Conservation (phyloP, 2,329 filamentous ascomycete genomes). For the Pestalotiopsis sp. region DNA sequence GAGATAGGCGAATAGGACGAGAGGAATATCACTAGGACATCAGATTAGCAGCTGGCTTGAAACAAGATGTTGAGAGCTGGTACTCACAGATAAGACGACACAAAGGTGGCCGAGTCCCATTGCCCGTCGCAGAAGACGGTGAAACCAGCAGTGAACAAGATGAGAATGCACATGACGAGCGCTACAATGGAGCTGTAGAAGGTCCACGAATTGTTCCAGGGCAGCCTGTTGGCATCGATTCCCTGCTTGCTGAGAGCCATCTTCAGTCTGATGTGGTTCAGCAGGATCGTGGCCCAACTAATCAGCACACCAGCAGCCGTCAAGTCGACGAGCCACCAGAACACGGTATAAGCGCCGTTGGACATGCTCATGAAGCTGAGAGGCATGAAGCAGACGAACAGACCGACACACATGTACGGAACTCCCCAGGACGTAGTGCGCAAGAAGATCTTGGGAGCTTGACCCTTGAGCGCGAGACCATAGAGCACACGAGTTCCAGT, state of each 20-base stretch:
- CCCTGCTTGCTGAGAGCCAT: slow-evolving; percentile 57
- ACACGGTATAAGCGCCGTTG: slow-evolving; percentile 61
- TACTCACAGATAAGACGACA: slow-evolving; percentile 65
- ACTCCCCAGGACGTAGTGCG: slow-evolving; percentile 53
- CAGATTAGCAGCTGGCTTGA: neutral
- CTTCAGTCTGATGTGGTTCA: slow-evolving; percentile 61
- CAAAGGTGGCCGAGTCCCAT: slow-evolving; percentile 59
- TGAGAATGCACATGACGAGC: slow-evolving; percentile 62
- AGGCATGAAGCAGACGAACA: slow-evolving; percentile 57
- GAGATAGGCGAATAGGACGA: slow-evolving; percentile 57
- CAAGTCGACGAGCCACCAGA: slow-evolving; percentile 66
- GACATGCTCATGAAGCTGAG: slow-evolving; percentile 62
- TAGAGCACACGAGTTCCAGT: slow-evolving; percentile 57
- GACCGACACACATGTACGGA: slow-evolving; percentile 60
- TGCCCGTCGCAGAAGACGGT: slow-evolving; percentile 61
- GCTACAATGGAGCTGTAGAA: slow-evolving; percentile 62
- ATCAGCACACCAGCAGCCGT: slow-evolving; percentile 66
- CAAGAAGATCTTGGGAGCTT: slow-evolving; percentile 56
- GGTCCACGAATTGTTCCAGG: slow-evolving; percentile 67
- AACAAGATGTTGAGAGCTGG: neutral
- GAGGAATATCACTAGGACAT: slow-evolving; percentile 55
- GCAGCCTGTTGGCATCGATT: slow-evolving; percentile 51
- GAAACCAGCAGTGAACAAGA: slow-evolving; percentile 73
- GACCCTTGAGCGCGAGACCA: slow-evolving; percentile 55
- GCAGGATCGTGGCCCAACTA: slow-evolving; percentile 62